Base-by-base conservation (phyloP, 495 filamentous ascomycete genomes). In the Lasiosphaeria miniovina region DNA sequence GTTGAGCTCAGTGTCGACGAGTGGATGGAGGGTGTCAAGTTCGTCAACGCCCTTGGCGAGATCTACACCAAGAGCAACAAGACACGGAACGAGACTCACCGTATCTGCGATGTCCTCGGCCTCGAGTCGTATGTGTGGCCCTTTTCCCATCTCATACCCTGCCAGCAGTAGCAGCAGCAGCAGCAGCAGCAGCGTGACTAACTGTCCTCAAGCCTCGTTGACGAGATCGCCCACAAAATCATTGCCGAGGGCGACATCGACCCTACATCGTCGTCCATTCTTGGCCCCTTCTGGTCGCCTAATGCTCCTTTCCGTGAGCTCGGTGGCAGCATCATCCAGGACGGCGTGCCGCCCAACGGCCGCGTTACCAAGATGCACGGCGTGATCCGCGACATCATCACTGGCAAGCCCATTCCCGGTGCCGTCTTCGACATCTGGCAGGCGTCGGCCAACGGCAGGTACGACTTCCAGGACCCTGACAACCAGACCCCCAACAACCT, bases 401-500 rank as follows among this genome's bases (percentile, higher is more conserved):
- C 89, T 31, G 85, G 86, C 65, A 78, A 83, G 74, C 86, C 86
- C 57, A 87, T 93, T 71, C 81, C 76, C 51, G 74, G 74, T 65
- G 89, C 88, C 66, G 85, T 88, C 56, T 83, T 93, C 68, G 90
- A 94, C 72, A 87, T 92, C 78, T 94, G 90, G 90, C 88, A 94
- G 71, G 88, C 89, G 45, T 88, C 84, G 6, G 80, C 88, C 74
- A 94, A 93, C 78, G 89, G 89, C 68, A 84, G 88, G 70, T 94
- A 94, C 82, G 90, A 94, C 73, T 91, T 91, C 85, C 90, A 94
- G 77, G 90, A 93, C 74, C 86, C 88, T 41, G 77, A 84, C 40
- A 80, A 82, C 73, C 89, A 93, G 81, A 73, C 77, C 49, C 85
- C 87, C 71, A 90, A 89, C 82, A 93, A 93, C 80, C 81, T 93